Evolutionary conservation across 1,284 basidiomycete genomes (phyloP).

Genomic region (Ustilago esculenta): DNA sequence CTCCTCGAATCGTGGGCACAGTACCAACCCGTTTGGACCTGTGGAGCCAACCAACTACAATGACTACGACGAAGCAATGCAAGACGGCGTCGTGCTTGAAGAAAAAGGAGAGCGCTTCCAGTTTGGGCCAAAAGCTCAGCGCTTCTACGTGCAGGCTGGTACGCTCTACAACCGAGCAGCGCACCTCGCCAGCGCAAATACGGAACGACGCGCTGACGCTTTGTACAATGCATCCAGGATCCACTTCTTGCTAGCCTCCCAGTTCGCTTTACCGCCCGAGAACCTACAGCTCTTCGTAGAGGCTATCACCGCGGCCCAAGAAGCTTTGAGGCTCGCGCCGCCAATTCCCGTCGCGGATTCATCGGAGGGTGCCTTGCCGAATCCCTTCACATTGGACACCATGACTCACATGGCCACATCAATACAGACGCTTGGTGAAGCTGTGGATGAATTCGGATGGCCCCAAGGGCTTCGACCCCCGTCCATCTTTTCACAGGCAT

Average conservation of each 20-base stretch:
- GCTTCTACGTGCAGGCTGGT: constrained; percentile 44
- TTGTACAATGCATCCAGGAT: constrained; percentile 46
- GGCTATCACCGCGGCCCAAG: constrained; percentile 19
- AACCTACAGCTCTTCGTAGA: constrained; percentile 25
- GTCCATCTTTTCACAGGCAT: background rate
- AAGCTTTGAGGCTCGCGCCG: constrained; percentile 32
- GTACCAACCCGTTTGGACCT: constrained; percentile 19
- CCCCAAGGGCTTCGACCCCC: constrained; percentile 13
- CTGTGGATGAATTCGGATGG: constrained; percentile 46
- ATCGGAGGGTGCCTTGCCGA: constrained; percentile 16
- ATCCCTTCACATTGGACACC: constrained; percentile 48
- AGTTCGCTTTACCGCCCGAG: constrained; percentile 42
- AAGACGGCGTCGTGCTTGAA: constrained; percentile 52
- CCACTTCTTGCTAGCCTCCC: constrained; percentile 46
- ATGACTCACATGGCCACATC: constrained; percentile 38
- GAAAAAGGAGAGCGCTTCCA: constrained; percentile 56
- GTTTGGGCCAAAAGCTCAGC: constrained; percentile 47
- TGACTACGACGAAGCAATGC: constrained; percentile 51
- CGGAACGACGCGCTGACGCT: constrained; percentile 23
- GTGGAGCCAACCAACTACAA: constrained; percentile 34
- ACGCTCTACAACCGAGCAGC: constrained; percentile 34
- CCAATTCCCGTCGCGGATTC: background rate
- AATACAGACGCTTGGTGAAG: constrained; percentile 42
- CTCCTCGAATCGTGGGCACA: constrained; percentile 9
- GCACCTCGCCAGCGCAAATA: constrained; percentile 13